Percentiles rank a stretch among this genome's conserved stretches.
These are phyloP conservation scores for Zarea fungicola DNA, from an alignment of 2,329 filamentous ascomycete species.

Conservation along the genomic window DNA sequence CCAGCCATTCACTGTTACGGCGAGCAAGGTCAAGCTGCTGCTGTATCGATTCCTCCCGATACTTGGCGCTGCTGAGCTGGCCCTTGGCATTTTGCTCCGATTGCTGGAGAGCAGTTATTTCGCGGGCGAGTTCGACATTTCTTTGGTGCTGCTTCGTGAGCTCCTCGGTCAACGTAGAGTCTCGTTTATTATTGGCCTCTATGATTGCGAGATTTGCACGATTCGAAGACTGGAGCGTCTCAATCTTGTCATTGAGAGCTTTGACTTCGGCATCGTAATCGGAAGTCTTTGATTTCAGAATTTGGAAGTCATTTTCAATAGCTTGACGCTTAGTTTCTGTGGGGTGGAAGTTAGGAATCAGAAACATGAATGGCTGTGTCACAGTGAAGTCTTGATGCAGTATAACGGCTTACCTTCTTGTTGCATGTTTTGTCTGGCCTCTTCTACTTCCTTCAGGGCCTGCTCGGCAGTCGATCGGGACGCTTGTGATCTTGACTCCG, in stretches of 20 bases:
- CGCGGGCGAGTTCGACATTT: conserved; percentile 74
- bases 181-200: conserved; percentile 81
- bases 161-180: conserved; percentile 81
- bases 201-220: conserved; percentile 84
- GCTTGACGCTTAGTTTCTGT: conserved; percentile 70
- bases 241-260: conserved; percentile 74
- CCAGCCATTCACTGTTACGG: conserved; percentile 89
- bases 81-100: conserved; percentile 77
- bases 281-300: conserved; percentile 68
- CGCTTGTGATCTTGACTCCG: conserved; percentile 75
- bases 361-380: conserved; percentile 12
- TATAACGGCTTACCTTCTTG: conserved; percentile 61
- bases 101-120: conserved; percentile 77
- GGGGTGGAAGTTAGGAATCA: conserved; percentile 18
- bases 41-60: conserved; percentile 82
- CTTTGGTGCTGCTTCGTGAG: conserved; percentile 86
- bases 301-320: conserved; percentile 76
- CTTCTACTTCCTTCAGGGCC: conserved; percentile 75
- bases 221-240: conserved; percentile 84
- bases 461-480: conserved; percentile 80
- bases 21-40: conserved; percentile 87
- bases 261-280: conserved; percentile 71
- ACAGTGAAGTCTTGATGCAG: not conserved
- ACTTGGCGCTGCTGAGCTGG: conserved; percentile 74
- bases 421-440: conserved; percentile 73